Conservation (phyloP, 768 basidiomycete species). For the Termitomyces sp. region DNA sequence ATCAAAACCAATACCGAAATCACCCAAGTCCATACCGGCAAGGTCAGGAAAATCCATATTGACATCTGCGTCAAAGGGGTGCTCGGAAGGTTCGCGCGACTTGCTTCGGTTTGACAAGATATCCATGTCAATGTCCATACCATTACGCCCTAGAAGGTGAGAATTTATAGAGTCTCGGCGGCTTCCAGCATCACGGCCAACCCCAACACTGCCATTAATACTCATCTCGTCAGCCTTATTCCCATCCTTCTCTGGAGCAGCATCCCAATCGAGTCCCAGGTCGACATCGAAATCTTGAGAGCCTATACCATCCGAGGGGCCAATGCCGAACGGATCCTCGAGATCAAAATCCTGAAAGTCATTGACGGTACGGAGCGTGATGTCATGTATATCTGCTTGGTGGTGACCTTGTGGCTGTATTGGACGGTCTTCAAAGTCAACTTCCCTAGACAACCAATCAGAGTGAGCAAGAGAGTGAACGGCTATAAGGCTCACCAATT, state of each 20-base stretch:
- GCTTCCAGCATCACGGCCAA: slow-evolving; percentile 68
- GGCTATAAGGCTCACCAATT: slow-evolving; percentile 55
- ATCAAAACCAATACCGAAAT: slow-evolving; percentile 63
- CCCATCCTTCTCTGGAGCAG: slow-evolving; percentile 39
- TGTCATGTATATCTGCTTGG: slow-evolving; percentile 82
- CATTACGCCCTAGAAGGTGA: slow-evolving; percentile 49
- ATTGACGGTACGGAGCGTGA: slow-evolving; percentile 78
- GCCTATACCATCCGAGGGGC: slow-evolving; percentile 78
- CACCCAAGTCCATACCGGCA: slow-evolving; percentile 63
- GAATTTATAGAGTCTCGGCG: slow-evolving; percentile 60
- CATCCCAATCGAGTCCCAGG: slow-evolving; percentile 76
- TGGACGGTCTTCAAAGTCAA: slow-evolving; percentile 71
- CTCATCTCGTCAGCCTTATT: slow-evolving; percentile 52
- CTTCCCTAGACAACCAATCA: slow-evolving; percentile 52
- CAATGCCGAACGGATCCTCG: slow-evolving; percentile 76
- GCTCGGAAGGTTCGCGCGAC: slow-evolving; percentile 65
- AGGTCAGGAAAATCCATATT: slow-evolving; percentile 47
- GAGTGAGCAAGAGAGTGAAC: neutral
- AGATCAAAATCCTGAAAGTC: slow-evolving; percentile 66
- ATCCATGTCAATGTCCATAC: slow-evolving; percentile 53
- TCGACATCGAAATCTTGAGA: slow-evolving; percentile 82
- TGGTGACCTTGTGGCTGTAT: slow-evolving; percentile 70
- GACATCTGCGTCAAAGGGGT: slow-evolving; percentile 58
- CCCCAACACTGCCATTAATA: slow-evolving; percentile 61
- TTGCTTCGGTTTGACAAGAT: slow-evolving; percentile 53